Evolutionary conservation across 2,329 filamentous ascomycete species (phyloP), one percentile per base, ranked within the genome.

Genomic region (Aspergillus eucalypticola): DNA sequence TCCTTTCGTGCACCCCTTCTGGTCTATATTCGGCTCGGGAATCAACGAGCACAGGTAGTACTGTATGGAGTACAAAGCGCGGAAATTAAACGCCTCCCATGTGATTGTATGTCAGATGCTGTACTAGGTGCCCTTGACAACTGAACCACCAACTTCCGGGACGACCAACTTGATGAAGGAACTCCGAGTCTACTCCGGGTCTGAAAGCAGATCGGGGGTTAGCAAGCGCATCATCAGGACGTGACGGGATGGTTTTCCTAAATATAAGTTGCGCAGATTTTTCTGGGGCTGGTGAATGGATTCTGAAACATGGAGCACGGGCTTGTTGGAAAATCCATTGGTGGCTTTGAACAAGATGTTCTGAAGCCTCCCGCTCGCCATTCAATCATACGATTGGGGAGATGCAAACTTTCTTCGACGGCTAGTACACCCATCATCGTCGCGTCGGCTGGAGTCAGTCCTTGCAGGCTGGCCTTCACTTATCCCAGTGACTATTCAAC

Each of bases 291-390:
- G n/a, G 48, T 23, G 21, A 39, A 38, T 48, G 38, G 41, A 51
- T 10, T 52, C 51, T 63, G 59, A 61, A 65, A 66, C 65, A 66
- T 63, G 56, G 64, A 66, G 64, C 62, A 67, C 27, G 54, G 56
- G 59, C 58, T 65, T 56, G 49, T 56, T 46, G 63, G 61, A 64
- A 64, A 60, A 65, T 64, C 58, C 35, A 46, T 19, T 58, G 17
- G 23, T 32, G 42, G 27, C 23, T 51, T 17, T 32, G 38, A 38
- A 39, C 38, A 39, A n/a, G 29, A 27, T 44, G 44, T 55, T 32
- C 21, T 19, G 25, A 60, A 21, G 46, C 21, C 27, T 35, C 42
- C 54, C 49, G 17, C 44, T 39, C 44, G 50, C 38, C 17, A 48
- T 17, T 42, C 35, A 52, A 60, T 60, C 60, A 59, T 63, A 55